Evolutionary conservation across 163 green algal species (phyloP).

Genomic region (Scenedesmus sp.): DNA sequence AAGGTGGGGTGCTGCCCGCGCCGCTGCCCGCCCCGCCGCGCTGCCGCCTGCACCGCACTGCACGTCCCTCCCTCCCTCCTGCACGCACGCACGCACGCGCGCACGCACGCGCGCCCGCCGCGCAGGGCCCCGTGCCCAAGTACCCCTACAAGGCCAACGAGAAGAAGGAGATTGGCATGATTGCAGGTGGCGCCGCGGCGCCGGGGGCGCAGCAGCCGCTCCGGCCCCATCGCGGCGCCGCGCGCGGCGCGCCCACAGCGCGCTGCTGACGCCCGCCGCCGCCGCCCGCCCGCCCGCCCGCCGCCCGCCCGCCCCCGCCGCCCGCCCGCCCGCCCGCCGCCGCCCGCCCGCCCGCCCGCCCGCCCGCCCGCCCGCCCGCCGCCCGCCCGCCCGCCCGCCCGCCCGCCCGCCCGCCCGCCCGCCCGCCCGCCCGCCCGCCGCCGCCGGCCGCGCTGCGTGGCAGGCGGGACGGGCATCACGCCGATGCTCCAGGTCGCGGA

Average conservation of each 20-base stretch:
- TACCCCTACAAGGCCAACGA: constrained; percentile 80
- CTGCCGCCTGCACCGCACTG: constrained; percentile 1
- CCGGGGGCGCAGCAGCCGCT: constrained; percentile 26
- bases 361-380: no score
- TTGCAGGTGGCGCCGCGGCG: constrained; percentile 37
- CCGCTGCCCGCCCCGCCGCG: not conserved
- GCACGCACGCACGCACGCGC: no score
- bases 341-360: no score
- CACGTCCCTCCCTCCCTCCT: no score
- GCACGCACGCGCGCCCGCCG: no score
- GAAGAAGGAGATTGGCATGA: constrained; percentile 73
- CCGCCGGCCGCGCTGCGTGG: no score
- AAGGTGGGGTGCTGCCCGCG: no score
- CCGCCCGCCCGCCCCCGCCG: not conserved
- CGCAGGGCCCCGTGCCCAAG: constrained; percentile 82
- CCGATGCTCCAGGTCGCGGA: constrained; percentile 92
- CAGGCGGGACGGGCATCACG: constrained; percentile 94
- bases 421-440: no score
- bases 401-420: no score
- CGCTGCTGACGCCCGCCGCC: no score
- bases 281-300: not conserved
- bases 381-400: no score
- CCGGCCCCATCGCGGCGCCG: not conserved
- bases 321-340: no score
- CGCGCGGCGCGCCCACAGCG: not conserved